These are phyloP conservation scores for Epithele typhae DNA, from an alignment of 768 basidiomycete genomes.

Conservation along the genomic window DNA sequence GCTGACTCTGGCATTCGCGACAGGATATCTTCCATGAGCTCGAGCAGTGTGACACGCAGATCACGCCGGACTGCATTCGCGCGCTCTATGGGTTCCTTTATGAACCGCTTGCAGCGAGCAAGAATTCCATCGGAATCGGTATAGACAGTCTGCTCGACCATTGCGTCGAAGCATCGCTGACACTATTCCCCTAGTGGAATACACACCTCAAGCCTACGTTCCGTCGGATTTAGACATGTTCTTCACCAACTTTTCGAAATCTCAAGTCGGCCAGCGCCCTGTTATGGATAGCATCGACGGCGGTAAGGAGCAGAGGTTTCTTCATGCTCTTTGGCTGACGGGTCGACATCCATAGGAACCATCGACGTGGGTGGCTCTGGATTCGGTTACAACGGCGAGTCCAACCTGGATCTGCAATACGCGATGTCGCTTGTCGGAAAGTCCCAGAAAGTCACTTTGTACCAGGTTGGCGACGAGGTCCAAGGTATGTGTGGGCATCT, in stretches of 20 bases:
- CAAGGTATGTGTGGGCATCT: background rate
- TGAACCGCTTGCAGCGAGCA: constrained; percentile 14
- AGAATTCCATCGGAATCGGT: constrained; percentile 28
- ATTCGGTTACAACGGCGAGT: constrained; percentile 43
- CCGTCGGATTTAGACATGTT: constrained; percentile 39
- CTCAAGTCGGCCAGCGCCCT: constrained; percentile 35
- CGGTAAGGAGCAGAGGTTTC: too few relatives aligned
- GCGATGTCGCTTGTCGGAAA: constrained; percentile 43
- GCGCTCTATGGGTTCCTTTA: constrained; percentile 28
- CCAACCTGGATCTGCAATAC: constrained; percentile 71
- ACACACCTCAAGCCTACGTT: constrained; percentile 34
- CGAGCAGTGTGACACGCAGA: constrained; percentile 7
- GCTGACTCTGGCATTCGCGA: too few relatives aligned
- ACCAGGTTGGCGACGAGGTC: constrained; percentile 20
- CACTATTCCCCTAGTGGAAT: constrained; percentile 32
- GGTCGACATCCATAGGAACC: background rate
- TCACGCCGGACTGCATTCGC: constrained; percentile 27
- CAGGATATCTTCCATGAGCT: background rate
- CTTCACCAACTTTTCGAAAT: constrained; percentile 33
- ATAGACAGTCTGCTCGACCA: background rate
- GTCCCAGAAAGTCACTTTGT: constrained; percentile 19
- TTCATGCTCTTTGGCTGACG: too few relatives aligned
- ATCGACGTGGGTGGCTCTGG: constrained; percentile 34
- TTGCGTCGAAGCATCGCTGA: background rate
- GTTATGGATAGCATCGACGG: constrained; percentile 26